Evolutionary conservation across 805 yeast species (phyloP), one percentile per base, ranked within the genome.

Genomic region (Lachancea fermentati): DNA sequence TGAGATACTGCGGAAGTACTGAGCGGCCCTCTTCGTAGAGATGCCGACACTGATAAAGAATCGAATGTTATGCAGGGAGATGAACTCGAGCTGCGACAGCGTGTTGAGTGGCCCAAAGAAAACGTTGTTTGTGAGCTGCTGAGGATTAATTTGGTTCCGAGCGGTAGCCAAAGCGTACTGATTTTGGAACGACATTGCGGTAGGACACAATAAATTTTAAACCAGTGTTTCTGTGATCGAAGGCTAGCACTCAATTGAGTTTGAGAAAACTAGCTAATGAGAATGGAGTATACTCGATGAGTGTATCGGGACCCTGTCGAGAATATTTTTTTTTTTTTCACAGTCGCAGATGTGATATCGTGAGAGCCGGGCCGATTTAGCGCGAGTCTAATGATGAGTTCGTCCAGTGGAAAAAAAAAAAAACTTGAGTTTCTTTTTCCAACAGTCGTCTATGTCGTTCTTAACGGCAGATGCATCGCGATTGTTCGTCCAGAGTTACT

Each of bases 101-200:
- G 68, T 60, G 36, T 69, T 59, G 40, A 71, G 46, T 2, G 78
- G 75, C 1, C 79, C 78, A 22, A 74, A 58, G 62, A 68, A 72
- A 2, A 73, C 53, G 33, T 63, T 57, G 14, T 63, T 62, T 7
- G 66, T 54, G 13, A 74, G 43, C 43, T 58, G 62, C 50, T 72
- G 77, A 3, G 77, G 71, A 29, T 56, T 40, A 30, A 60, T 52
- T n/a, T 66, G 54, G 28, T 41, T 39, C 26, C 36, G 33, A 32
- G 43, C 42, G 30, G 41, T 42, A 17, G 47, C 52, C 24, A 48
- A 37, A 29, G 43, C 50, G 29, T 42, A 43, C 30, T 47, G 44
- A 30, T 45, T 41, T 18, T 45, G 51, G 15, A 41, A 37, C 4
- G 49, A 45, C 50, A 47, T 47, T 19, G 16, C 30, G 22, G 8